These are phyloP conservation scores for Gossypium ekmanianum DNA, from an alignment of 345 rosid species.

Conservation along the genomic window DNA sequence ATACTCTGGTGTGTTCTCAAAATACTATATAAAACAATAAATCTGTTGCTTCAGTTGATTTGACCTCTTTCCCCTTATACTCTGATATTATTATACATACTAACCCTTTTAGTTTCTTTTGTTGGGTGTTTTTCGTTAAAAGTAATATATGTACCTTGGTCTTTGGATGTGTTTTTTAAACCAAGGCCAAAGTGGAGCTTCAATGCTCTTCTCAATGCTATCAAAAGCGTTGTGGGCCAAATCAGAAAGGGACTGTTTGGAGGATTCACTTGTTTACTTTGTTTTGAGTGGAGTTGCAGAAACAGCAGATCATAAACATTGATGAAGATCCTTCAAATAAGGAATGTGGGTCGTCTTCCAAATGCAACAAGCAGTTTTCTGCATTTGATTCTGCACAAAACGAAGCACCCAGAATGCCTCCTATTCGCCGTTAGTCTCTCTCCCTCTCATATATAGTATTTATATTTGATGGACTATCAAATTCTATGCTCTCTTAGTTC, in stretches of 20 bases:
- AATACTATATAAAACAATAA: background rate
- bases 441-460: background rate
- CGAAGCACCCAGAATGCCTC: slow-evolving; percentile 66
- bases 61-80: slow-evolving; percentile 5
- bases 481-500: no score
- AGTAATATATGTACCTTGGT: background rate
- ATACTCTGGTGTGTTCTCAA: background rate
- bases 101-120: background rate
- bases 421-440: slow-evolving; percentile 64
- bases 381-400: slow-evolving; percentile 46
- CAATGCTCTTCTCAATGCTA: slow-evolving; percentile 1
- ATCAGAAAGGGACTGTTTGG: background rate
- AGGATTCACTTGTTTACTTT: slow-evolving; percentile 5
- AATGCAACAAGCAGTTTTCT: slow-evolving; percentile 34
- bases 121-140: background rate
- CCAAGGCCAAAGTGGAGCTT: background rate
- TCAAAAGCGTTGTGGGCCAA: slow-evolving; percentile 1
- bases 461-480: no score
- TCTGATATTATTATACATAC: no score
- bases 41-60: slow-evolving; percentile 14
- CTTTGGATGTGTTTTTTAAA: background rate
- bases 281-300: slow-evolving; percentile 43
- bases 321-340: slow-evolving; percentile 38
- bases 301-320: slow-evolving; percentile 33
- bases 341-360: slow-evolving; percentile 65